Base-by-base conservation (phyloP, 2,329 filamentous ascomycete species). In the Cladosporium sp. region DNA sequence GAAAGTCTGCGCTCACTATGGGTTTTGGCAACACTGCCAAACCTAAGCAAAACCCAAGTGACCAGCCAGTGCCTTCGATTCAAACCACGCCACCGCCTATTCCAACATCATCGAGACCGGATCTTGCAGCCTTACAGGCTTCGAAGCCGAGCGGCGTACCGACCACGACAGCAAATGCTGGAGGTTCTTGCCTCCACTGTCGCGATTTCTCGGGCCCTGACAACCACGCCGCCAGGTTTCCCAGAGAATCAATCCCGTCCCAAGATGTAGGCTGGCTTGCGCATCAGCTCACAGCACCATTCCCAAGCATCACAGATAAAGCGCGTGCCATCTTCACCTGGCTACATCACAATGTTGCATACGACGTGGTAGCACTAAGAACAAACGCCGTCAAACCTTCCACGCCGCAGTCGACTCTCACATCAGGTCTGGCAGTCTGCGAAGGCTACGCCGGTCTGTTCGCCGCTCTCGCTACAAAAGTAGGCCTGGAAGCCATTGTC, bases 271-370 rank as follows among this genome's bases (percentile, higher is more conserved):
- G 82, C 19, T 89, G 89, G 76, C 81, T 99, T 22, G 92, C 92
- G 0, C 82, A 84, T 54, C 84, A 89, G 54, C 82, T 97, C 19
- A 96, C 91, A 59, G 79, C 82, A 3, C 88, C 89, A 0, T 97
- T 97, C 69, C 75, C 85, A 0, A 96, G 90, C 0, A 93, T 88
- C 1, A 96, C 93, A 0, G 93, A 97, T 73, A 97, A 97, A 76
- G 93, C 94, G 2, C 84, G 94, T 28, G 91, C 86, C 2, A 90
- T 99, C 60, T 97, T 97, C 71, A 90, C 89, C 1, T 99, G 94
- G 94, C 85, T 92, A 40, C 93, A 97, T 74, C 87, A 97, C 74
- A 97, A 97, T 67, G 87, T 99, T 59, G 82, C 81, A 49, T 99
- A 97, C 72, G 90, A 97, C 70, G 85, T 86, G 0, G 81, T 84